A percentile compares a stretch with the other conserved stretches of the same genome.
phyloP scores from a whole-genome alignment of 2,329 filamentous ascomycete genomes.

The Clonostachys chloroleuca region DNA sequence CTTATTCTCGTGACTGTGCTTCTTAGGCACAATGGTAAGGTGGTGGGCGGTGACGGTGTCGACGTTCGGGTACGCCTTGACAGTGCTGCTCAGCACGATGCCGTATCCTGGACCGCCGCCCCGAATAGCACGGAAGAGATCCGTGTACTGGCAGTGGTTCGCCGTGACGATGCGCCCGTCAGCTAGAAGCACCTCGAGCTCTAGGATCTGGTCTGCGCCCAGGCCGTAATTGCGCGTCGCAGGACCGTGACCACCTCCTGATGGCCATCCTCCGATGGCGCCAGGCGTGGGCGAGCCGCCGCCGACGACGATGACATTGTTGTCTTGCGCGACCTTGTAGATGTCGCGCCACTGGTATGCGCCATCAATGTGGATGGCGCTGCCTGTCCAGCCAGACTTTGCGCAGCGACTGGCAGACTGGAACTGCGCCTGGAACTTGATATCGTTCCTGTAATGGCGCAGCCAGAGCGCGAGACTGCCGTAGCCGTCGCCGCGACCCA shows the following conservation, averaged over 20 bases:
- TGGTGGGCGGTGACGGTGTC: slow-evolving; percentile 13
- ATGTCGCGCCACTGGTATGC: slow-evolving; percentile 25
- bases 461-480: slow-evolving; percentile 23
- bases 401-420: slow-evolving; percentile 11
- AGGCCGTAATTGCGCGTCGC: slow-evolving; percentile 31
- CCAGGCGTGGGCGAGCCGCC: slow-evolving; percentile 18
- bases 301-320: slow-evolving; percentile 25
- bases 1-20: slow-evolving; percentile 12
- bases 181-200: slow-evolving; percentile 31
- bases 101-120: slow-evolving; percentile 30
- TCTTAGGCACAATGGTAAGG: slow-evolving; percentile 12
- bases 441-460: slow-evolving; percentile 20
- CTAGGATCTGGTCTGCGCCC: slow-evolving; percentile 36
- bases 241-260: slow-evolving; percentile 34
- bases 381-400: slow-evolving; percentile 19
- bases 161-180: slow-evolving; percentile 25
- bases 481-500: slow-evolving; percentile 23
- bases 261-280: slow-evolving; percentile 26
- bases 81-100: slow-evolving; percentile 27
- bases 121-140: slow-evolving; percentile 31
- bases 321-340: slow-evolving; percentile 17
- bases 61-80: slow-evolving; percentile 30
- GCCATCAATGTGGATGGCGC: slow-evolving; percentile 25
- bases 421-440: slow-evolving; percentile 16
- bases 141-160: slow-evolving; percentile 20